Percentiles rank a stretch among this genome's conserved stretches.
Evolutionary conservation across 2,329 filamentous ascomycete species (phyloP).

Genomic region (Nannizzia gypsea): DNA sequence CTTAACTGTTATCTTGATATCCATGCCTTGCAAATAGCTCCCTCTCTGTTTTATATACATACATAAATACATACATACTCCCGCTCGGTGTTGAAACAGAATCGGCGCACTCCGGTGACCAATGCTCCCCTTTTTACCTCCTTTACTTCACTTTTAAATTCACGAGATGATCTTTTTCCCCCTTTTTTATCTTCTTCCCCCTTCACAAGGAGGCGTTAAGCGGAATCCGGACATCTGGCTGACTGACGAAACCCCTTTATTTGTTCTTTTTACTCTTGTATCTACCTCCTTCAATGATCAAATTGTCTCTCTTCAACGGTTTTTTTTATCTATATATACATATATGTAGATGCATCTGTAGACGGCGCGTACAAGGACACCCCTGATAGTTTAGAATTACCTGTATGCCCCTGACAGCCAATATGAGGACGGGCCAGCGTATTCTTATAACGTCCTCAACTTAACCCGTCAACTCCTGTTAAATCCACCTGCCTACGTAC

Average conservation of each 20-base stretch:
- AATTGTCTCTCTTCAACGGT: background rate
- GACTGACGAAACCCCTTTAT: background rate
- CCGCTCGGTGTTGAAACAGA: constrained; percentile 1
- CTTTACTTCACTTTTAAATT: background rate
- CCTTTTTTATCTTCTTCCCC: background rate
- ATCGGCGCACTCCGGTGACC: background rate
- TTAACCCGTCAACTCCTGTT: no score
- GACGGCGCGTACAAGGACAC: no score
- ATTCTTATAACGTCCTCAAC: no score
- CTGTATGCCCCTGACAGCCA: no score
- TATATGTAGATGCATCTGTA: no score
- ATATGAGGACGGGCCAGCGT: no score
- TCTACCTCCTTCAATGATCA: constrained; percentile 1
- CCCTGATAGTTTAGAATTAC: no score
- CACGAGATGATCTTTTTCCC: constrained; percentile 1
- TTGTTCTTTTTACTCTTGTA: background rate
- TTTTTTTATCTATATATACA: background rate
- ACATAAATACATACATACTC: background rate
- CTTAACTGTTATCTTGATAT: background rate
- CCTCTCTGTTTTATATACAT: background rate
- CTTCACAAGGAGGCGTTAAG: background rate
- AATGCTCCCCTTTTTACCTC: background rate
- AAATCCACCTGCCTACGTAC: no score
- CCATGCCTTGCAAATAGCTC: background rate
- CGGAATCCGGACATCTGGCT: background rate